Base-by-base conservation (phyloP, 805 yeast genomes). In the Schwanniomyces vanrijiae region DNA sequence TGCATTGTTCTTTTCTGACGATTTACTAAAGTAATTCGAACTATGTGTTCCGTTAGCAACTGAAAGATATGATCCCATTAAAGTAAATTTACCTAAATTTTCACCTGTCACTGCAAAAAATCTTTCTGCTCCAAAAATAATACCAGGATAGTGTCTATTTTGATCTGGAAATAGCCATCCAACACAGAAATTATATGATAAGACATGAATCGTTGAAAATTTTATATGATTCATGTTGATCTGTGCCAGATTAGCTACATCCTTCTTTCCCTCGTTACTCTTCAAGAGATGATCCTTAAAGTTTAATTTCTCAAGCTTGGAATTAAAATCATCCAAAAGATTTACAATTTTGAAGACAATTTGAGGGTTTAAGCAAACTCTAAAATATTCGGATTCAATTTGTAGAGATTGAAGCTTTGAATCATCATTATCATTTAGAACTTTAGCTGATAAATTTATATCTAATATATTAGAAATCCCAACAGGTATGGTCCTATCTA, bases 61-160 rank as follows among this genome's bases (percentile, higher is more conserved):
- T 0, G 96, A 81, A 2, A 87, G 55, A 57, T 81, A 90, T 3
- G 89, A 86, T 39, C 84, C 87, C 43, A 80, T 72, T 47, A 89
- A 68, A 0, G 90, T 79, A 34, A 89, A 69, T 51, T 84, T 83
- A 2, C 96, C 96, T 35, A 80, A 64, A 7, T 71, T 72, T 14
- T 79, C 77, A 40, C 83, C 84, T 19, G 84, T 76, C 0, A 83
- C 79, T 1, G 89, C 82, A 51, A 83, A 86, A 18, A 89, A 78
- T 14, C 83, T 69, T 52, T 88, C 89, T 46, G 86, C 88, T 0
- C 97, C 97, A 25, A 82, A 50, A 33, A 87, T 83, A n/a, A 89
- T 58, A 9, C 97, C 97, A 0, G 90, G 90, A 44, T 69, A 73
- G 25, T 65, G 69, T 19, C 73, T 75, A 1, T 58, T 50, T 1